These are phyloP conservation scores for Russula lepida DNA, from an alignment of 768 basidiomycete genomes.

Conservation along the genomic window DNA sequence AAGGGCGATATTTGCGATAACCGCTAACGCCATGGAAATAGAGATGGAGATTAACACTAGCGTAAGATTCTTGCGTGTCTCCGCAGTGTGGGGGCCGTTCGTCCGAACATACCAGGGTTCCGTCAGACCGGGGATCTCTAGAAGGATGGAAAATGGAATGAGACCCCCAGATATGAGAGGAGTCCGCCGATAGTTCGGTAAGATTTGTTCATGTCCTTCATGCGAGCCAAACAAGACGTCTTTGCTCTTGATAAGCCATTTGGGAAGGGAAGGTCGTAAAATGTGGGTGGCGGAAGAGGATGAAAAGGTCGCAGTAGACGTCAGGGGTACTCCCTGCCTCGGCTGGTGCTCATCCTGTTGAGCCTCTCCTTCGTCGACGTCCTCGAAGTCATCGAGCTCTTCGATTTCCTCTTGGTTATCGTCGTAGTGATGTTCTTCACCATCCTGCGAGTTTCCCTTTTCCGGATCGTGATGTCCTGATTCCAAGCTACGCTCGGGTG, in stretches of 20 bases:
- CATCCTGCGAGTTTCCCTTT: neutral
- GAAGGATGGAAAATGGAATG: conserved; percentile 71
- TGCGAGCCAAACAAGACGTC: conserved; percentile 22
- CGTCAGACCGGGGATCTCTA: conserved; percentile 75
- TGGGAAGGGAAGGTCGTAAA: conserved; percentile 8
- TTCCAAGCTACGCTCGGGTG: neutral
- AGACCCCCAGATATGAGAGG: conserved; percentile 61
- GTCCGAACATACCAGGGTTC: conserved; percentile 67
- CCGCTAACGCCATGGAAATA: conserved; percentile 57
- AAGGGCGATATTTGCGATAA: conserved; percentile 61
- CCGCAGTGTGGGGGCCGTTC: conserved; percentile 35
- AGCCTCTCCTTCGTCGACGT: neutral
- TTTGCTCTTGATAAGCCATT: conserved; percentile 17
- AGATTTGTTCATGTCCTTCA: conserved; percentile 19
- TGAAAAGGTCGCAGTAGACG: neutral
- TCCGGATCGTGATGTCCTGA: neutral
- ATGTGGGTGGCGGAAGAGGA: neutral
- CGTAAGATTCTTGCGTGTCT: conserved; percentile 43
- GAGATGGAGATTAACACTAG: conserved; percentile 54
- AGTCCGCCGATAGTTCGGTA: conserved; percentile 52
- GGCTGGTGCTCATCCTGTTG: neutral
- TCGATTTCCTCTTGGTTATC: neutral
- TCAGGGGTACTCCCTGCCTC: neutral
- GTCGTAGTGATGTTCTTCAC: neutral
- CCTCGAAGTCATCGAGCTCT: neutral